Evolutionary conservation across 495 filamentous ascomycete genomes (phyloP).

Genomic region (Aspergillus nidulans): DNA sequence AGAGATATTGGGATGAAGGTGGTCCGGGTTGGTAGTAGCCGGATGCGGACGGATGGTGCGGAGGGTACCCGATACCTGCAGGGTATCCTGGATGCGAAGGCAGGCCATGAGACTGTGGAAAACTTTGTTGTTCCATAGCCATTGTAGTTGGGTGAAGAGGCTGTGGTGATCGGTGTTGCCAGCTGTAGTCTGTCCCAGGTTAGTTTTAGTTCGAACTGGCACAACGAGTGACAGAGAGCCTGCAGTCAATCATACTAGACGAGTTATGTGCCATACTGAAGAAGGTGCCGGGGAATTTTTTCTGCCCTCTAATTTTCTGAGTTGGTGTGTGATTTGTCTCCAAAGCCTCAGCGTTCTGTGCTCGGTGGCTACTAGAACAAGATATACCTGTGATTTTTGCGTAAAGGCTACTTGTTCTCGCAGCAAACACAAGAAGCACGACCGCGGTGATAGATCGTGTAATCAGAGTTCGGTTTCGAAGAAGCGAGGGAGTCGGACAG

Average conservation of each 20-base stretch:
- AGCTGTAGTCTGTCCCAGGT: constrained; percentile 21
- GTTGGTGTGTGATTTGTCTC: neutral
- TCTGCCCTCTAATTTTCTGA: constrained; percentile 4
- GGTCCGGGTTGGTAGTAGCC: constrained; percentile 18
- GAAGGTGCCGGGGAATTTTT: neutral
- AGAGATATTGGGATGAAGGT: constrained; percentile 21
- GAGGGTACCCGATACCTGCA: constrained; percentile 12
- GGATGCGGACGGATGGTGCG: constrained; percentile 11
- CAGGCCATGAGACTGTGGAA: constrained; percentile 17
- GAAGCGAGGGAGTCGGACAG: neutral
- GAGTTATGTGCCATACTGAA: constrained; percentile 20
- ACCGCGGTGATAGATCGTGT: neutral
- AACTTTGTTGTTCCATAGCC: constrained; percentile 20
- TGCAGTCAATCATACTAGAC: constrained; percentile 18
- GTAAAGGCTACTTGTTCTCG: neutral
- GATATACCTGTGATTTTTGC: neutral
- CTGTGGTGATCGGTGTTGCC: constrained; percentile 20
- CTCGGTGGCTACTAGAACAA: neutral
- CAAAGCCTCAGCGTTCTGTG: neutral
- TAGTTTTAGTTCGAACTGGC: constrained; percentile 5
- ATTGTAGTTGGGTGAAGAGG: constrained; percentile 20
- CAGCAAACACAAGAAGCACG: neutral
- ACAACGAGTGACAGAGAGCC: neutral
- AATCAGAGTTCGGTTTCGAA: neutral
- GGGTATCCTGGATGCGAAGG: constrained; percentile 14